Evolutionary conservation across 768 basidiomycete genomes (phyloP), one percentile per base, ranked within the genome.

Genomic region (Mycena venus): DNA sequence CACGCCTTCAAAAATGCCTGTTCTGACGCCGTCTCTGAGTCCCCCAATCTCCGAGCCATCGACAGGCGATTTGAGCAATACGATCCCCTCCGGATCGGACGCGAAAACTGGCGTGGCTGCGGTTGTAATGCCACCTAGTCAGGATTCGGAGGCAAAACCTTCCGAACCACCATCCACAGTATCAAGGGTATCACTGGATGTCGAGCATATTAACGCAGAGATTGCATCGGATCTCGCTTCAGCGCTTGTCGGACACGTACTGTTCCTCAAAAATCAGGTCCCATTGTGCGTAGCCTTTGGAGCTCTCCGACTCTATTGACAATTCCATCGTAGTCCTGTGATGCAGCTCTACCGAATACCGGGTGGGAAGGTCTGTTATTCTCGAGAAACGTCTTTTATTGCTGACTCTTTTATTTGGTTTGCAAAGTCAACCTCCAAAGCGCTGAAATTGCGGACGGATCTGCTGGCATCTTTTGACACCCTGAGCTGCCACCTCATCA

Each of bases 221-320:
- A 86, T 93, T 80, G 94, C 94, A 12, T 90, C 92, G 1, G 87
- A 88, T 25, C 87, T 96, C 2, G 90, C 93, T 3, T 85, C 87
- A 15, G 90, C 88, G 70, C 81, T 95, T 31, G 83, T 96, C 0
- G 90, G 91, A 0, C 94, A 95, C 79, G 87, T 95, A 2, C 80
- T 95, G 21, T 96, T 94, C 79, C 84, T 95, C 68, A 96, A 95
- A 80, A 92, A 89, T 74, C 94, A 95, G 77, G 86, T 95, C 0
- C 94, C 94, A 1, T 91, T 95, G 94, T 95, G 78, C 83, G 94
- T 88, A 29, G 25, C 23, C 25, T 59, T 58, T 15, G 19, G 17
- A n/a, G 31, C 21, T 61, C 0, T 38, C 34, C 44, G 49, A 51
- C 49, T 9, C 5, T 38, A 19, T 40, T 64, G 17, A 60, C 36